These are phyloP conservation scores for Aureobasidium melanogenum DNA, from an alignment of 2,329 filamentous ascomycete species.

Conservation along the genomic window DNA sequence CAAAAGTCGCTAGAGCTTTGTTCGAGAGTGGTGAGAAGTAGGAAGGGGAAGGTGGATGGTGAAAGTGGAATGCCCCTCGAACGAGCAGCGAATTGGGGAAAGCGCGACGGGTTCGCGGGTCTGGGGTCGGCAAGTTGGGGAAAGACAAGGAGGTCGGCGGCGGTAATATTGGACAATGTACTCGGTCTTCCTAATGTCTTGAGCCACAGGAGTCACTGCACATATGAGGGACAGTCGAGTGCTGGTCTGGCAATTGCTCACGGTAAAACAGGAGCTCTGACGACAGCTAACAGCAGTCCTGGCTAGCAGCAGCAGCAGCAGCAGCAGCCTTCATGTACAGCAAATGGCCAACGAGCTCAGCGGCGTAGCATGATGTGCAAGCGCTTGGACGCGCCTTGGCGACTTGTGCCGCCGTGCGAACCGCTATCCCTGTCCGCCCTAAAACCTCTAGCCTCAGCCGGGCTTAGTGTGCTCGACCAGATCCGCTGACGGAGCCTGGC, in stretches of 20 bases:
- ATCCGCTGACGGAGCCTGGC: slow-evolving; percentile 7
- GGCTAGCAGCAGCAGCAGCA: slow-evolving; percentile 1
- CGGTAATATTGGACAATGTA: slow-evolving; percentile 9
- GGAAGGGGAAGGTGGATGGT: background rate
- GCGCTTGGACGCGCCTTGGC: slow-evolving; percentile 8
- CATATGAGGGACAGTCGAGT: background rate
- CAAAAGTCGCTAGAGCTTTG: background rate
- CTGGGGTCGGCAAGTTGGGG: slow-evolving; percentile 11
- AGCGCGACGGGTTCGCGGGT: slow-evolving; percentile 1
- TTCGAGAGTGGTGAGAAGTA: background rate
- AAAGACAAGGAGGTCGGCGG: slow-evolving; percentile 4
- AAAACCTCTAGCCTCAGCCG: background rate
- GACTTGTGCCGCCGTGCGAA: slow-evolving; percentile 8
- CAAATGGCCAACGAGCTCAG: slow-evolving; percentile 2
- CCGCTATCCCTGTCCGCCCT: slow-evolving; percentile 9
- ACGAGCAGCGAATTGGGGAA: slow-evolving; percentile 1
- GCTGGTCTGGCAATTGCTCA: slow-evolving; percentile 6
- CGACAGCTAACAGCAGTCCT: background rate
- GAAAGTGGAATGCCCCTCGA: slow-evolving; percentile 1
- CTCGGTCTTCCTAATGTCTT: background rate
- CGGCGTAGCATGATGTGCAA: slow-evolving; percentile 12
- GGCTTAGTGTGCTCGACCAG: slow-evolving; percentile 3
- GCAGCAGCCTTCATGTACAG: slow-evolving; percentile 3
- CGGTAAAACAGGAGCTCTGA: background rate
- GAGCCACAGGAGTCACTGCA: slow-evolving; percentile 1